Conservation (phyloP, 495 filamentous ascomycete genomes). For the Hypoxylon perforatum region DNA sequence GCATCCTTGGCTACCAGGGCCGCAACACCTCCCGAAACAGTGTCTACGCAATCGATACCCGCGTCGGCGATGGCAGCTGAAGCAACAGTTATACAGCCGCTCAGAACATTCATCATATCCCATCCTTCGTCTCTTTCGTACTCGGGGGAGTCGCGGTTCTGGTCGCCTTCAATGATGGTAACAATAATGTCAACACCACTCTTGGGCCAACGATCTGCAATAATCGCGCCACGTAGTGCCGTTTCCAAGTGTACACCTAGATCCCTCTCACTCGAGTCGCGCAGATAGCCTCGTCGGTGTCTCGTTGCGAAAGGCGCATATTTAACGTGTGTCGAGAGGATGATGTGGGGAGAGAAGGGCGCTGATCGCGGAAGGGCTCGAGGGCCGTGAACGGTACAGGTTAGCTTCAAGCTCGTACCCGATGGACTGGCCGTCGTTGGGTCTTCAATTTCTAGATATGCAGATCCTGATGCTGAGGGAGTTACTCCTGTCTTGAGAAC, state of each 20-base stretch:
- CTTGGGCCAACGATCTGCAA: constrained; percentile 95
- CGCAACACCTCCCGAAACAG: constrained; percentile 89
- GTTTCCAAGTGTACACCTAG: constrained; percentile 91
- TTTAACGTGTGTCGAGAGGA: constrained; percentile 91
- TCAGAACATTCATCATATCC: constrained; percentile 83
- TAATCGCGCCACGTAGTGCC: constrained; percentile 86
- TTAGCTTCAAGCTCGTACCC: constrained; percentile 81
- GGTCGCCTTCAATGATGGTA: constrained; percentile 91
- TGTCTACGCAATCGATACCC: constrained; percentile 93
- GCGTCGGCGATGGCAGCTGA: constrained; percentile 96
- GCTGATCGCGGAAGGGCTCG: constrained; percentile 89
- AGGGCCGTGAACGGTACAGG: constrained; percentile 92
- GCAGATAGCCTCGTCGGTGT: constrained; percentile 84
- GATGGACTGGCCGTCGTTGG: constrained; percentile 61
- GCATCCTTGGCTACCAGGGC: constrained; percentile 70
- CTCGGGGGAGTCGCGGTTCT: constrained; percentile 57
- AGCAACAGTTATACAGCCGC: constrained; percentile 92
- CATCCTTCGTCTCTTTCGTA: constrained; percentile 72
- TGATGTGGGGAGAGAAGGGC: constrained; percentile 88
- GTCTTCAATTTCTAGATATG: constrained; percentile 87
- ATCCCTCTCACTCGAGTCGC: constrained; percentile 87
- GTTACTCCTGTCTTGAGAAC: constrained; percentile 92
- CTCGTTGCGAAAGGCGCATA: constrained; percentile 93
- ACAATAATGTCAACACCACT: constrained; percentile 92
- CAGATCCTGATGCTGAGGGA: constrained; percentile 92